phyloP scores from a whole-genome alignment of 495 filamentous ascomycete genomes.

The Aspergillus diversus region DNA sequence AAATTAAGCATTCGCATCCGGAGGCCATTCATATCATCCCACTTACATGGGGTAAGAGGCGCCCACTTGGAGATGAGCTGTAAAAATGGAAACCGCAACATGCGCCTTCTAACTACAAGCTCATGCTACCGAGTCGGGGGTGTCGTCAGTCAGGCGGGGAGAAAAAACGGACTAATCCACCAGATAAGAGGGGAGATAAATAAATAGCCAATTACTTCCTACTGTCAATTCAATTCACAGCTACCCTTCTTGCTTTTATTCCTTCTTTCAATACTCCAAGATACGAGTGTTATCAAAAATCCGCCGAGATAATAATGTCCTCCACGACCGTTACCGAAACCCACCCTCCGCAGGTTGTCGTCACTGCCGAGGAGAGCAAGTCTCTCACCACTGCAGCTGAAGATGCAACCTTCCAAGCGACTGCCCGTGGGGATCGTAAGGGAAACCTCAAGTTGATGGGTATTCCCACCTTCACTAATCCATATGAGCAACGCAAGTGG shows the following conservation, averaged over 20 bases:
- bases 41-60: no score
- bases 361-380: conserved; percentile 6
- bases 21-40: no score
- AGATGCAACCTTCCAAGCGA: conserved; percentile 38
- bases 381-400: conserved; percentile 10
- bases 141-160: not conserved
- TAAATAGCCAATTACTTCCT: not conserved
- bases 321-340: conserved; percentile 11
- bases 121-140: not conserved
- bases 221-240: not conserved
- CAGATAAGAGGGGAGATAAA: not conserved
- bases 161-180: not conserved
- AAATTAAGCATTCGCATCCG: conserved; percentile 1
- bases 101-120: conserved; percentile 7
- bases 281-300: not conserved
- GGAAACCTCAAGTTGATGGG: conserved; percentile 52
- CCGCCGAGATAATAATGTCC: conserved; percentile 10
- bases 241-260: not conserved
- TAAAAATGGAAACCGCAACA: not conserved
- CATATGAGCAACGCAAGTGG: conserved; percentile 64
- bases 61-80: not conserved
- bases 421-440: conserved; percentile 43
- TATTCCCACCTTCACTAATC: conserved; percentile 62
- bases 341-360: conserved; percentile 8
- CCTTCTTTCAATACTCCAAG: not conserved